Evolutionary conservation across 2,329 filamentous ascomycete species (phyloP), one percentile per base, ranked within the genome.

Genomic region (Xylaria sp.): DNA sequence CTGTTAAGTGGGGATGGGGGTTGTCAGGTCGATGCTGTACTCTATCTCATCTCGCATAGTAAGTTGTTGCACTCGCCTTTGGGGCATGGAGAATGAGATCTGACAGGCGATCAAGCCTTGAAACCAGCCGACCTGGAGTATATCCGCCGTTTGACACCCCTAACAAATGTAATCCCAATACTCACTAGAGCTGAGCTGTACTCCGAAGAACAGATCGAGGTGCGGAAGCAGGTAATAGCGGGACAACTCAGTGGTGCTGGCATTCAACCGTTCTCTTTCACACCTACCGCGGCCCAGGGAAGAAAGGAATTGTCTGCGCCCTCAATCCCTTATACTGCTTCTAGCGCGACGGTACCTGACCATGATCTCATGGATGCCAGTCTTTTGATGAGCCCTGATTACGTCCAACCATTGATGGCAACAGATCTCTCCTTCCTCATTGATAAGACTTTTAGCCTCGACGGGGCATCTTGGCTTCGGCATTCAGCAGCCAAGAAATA

Each of bases 361-460:
- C 80, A 87, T 63, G 92, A 97, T 40, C 87, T 84, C 45, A 96
- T 98, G 89, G 94, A 98, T 74, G 94, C 94, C 17, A 97, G 92
- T 71, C 82, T 96, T 0, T 83, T 98, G 17, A 98, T 98, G 94
- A 93, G 89, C 59, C 89, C 94, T 0, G 91, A 95, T 71, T 98
- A 97, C 73, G 81, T 95, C 14, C 89, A 92, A 64, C 94, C 94
- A 0, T 82, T 97, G 4, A 78, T 91, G 2, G 78, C 85, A 0
- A 95, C 92, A 8, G 94, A 98, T 43, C 84, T 98, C 2, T 72
- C 76, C 4, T 76, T 79, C 8, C 81, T 98, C 1, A 85, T 96
- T n/a, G 80, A 87, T 8, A 85, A 86, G 17, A 79, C 97, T 0
- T 94, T 98, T 70, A 89, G 92, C 47, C 83, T 85, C 3, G 89